Evolutionary conservation across 306 rosid species (phyloP).

Genomic region (Rubus parviflorus): DNA sequence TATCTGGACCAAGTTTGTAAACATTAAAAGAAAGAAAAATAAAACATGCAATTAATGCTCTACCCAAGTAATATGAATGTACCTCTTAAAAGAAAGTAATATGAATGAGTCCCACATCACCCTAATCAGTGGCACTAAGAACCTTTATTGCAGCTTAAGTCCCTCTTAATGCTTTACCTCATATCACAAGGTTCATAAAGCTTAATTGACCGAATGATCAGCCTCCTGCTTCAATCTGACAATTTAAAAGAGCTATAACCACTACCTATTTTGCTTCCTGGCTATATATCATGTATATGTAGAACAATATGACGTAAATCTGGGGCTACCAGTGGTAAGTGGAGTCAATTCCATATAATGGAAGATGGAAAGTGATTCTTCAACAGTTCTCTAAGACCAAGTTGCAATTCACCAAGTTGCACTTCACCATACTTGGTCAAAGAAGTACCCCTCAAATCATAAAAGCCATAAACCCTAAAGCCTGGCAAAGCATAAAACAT

Average conservation of each 20-base stretch:
- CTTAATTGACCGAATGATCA: not conserved
- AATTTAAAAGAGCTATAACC: not conserved
- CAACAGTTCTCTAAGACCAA: not conserved
- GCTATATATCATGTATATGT: not conserved
- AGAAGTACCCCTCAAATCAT: slow-evolving; percentile 4
- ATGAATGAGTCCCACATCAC: not conserved
- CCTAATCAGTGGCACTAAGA: not conserved
- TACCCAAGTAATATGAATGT: not conserved
- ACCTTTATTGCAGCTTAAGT: not conserved
- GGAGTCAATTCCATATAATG: slow-evolving; percentile 1
- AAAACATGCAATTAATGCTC: not conserved
- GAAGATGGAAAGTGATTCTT: not conserved
- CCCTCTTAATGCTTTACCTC: not conserved
- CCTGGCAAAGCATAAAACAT: slow-evolving; percentile 6
- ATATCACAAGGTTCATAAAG: not conserved
- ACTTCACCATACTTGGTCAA: slow-evolving; percentile 5
- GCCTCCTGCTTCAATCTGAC: not conserved
- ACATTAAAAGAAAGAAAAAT: not conserved
- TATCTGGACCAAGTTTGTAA: not conserved
- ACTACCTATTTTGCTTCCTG: not conserved
- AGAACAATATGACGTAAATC: not conserved
- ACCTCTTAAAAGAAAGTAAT: not conserved
- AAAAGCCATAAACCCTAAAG: slow-evolving; percentile 20
- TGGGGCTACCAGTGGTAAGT: not conserved
- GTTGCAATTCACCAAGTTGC: not conserved